Base-by-base conservation (phyloP, 2,329 filamentous ascomycete genomes). In the Colletotrichum sp. region DNA sequence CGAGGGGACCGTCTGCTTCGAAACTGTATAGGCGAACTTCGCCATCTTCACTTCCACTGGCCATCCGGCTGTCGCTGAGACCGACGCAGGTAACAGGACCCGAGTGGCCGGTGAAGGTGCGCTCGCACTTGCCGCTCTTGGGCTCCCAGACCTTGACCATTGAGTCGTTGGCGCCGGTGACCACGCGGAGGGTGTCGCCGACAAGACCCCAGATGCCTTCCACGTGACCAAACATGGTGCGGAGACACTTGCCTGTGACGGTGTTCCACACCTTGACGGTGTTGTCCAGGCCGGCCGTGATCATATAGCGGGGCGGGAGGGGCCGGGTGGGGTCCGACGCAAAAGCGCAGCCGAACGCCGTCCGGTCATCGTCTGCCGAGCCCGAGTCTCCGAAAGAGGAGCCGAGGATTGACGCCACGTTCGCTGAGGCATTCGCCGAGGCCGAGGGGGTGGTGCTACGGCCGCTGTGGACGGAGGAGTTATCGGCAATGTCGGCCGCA, bases 81-180 rank as follows among this genome's bases (percentile, higher is more conserved):
- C 95, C 96, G 52, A 99, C 94, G 82, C 96, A 99, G 5, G 96
- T 99, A 5, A 99, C 96, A 0, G 97, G 96, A 0, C 95, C 96
- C 2, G 93, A 91, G 84, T 99, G 97, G 0, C 96, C 96, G 4
- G 95, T 96, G 82, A 98, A 96, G 5, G 96, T 99, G 65, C 96
- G 90, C 84, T 99, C 96, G 84, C 96, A 98, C 81, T 95, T 95
- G 32, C 97, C 97, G 2, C 95, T 96, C 73, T 96, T 89, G 18
- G 96, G 95, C 85, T 99, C 96, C 97, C 97, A 99, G 36, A 91
- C 68, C 87, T 99, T 99, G 80, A 98, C 95, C 92, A 96, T 98
- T 57, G 95, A 93, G 85, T 99, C 97, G 84, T 99, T 96, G 13
- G 95, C 95, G 1, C 96, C 96, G 21, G 94, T 95, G 16, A 99